Conservation (phyloP, 1,284 basidiomycete species). For the Cutaneotrichosporon sp. region DNA sequence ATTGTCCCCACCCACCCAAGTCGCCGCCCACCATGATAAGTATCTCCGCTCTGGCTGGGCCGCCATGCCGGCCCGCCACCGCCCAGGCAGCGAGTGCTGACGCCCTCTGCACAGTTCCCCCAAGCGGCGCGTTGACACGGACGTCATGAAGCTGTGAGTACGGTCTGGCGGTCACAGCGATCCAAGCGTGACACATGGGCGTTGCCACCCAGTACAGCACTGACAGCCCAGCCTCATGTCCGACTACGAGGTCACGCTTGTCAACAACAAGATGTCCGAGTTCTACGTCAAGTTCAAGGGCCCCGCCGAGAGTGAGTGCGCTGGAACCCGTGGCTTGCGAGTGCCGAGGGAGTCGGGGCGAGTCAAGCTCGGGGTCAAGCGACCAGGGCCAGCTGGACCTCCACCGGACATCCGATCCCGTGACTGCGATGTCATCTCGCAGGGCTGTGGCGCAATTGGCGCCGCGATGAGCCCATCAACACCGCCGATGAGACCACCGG, state of each 20-base stretch:
- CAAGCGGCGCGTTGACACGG: constrained; percentile 96
- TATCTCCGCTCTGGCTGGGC: constrained; percentile 15
- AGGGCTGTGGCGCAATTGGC: constrained; percentile 1
- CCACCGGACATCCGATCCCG: constrained; percentile 4
- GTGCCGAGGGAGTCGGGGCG: neutral
- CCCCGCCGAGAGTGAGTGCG: constrained; percentile 82
- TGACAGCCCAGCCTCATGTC: constrained; percentile 75
- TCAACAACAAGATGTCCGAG: constrained; percentile 99
- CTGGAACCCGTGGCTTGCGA: neutral
- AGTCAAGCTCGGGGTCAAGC: neutral
- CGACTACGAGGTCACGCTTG: constrained; percentile 93
- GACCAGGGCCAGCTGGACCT: neutral
- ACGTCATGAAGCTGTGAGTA: constrained; percentile 97
- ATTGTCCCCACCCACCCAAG: neutral
- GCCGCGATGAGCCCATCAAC: neutral
- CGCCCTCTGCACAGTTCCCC: constrained; percentile 60
- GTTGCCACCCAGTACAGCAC: constrained; percentile 17
- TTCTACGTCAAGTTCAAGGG: constrained; percentile 97
- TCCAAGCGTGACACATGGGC: neutral
- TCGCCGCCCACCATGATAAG: constrained; percentile 38
- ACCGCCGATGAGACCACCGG: neutral
- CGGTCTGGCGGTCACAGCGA: neutral
- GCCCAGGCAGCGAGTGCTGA: constrained; percentile 10
- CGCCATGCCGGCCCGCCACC: neutral
- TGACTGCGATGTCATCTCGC: constrained; percentile 1